Conservation (phyloP, 208 protist genomes). For the Willaertia magna region DNA sequence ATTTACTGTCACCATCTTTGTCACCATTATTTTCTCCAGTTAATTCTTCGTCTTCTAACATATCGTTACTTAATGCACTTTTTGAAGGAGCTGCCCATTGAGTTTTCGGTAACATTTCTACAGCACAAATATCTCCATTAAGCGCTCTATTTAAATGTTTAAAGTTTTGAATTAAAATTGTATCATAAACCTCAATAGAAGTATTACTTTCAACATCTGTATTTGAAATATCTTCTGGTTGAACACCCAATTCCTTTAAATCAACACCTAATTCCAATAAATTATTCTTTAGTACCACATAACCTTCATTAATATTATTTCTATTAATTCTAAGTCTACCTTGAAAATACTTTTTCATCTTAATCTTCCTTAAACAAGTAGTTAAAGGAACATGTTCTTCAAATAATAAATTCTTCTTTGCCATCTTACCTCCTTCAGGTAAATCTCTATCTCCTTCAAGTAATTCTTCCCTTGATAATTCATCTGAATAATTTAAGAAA, state of each 20-base stretch:
- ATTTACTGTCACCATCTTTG: not conserved
- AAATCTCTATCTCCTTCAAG: not conserved
- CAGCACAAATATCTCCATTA: constrained; percentile 38
- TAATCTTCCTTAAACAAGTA: not conserved
- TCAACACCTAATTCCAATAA: not conserved
- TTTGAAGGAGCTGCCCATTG: constrained; percentile 11
- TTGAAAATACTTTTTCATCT: not conserved
- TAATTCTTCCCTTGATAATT: not conserved
- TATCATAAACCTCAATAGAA: not conserved
- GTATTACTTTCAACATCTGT: not conserved
- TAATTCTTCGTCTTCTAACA: not conserved
- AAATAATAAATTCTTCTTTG: not conserved
- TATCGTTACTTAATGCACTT: not conserved
- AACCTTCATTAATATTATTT: not conserved
- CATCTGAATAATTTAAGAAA: not conserved
- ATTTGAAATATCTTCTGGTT: not conserved
- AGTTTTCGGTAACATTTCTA: constrained; percentile 30
- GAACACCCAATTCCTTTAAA: not conserved
- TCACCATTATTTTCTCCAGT: not conserved
- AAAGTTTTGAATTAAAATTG: constrained; percentile 50
- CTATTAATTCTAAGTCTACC: not conserved
- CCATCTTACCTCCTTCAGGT: not conserved
- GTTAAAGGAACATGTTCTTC: not conserved
- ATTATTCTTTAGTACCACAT: too few relatives aligned
- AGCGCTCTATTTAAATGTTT: constrained; percentile 67